phyloP scores from a whole-genome alignment of 495 filamentous ascomycete species.

The Trichodelitschia bisporula region DNA sequence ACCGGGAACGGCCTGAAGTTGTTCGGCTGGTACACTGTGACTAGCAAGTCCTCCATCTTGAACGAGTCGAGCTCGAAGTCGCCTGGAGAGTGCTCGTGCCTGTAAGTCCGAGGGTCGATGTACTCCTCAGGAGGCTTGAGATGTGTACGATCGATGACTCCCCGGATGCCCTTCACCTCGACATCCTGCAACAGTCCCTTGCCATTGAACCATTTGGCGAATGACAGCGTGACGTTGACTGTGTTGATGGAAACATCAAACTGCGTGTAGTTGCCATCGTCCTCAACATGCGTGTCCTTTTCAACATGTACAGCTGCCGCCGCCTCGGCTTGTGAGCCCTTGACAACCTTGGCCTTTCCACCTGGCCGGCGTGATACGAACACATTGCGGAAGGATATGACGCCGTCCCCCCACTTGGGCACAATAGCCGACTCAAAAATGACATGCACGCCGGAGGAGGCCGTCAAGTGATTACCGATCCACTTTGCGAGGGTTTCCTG shows the following conservation, averaged over 20 bases:
- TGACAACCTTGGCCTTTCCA: constrained; percentile 46
- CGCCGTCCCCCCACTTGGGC: constrained; percentile 77
- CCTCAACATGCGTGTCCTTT: constrained; percentile 29
- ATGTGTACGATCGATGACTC: constrained; percentile 75
- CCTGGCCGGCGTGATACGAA: constrained; percentile 86
- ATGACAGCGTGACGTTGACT: constrained; percentile 92
- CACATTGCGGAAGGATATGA: constrained; percentile 91
- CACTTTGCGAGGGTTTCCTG: constrained; percentile 91
- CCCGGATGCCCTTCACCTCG: constrained; percentile 83
- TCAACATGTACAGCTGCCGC: constrained; percentile 36
- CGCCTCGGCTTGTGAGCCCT: constrained; percentile 72
- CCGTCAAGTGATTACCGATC: constrained; percentile 88
- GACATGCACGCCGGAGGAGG: constrained; percentile 82
- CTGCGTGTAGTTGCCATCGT: constrained; percentile 92
- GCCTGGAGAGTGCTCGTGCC: constrained; percentile 67
- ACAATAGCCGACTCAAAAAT: constrained; percentile 97
- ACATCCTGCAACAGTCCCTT: constrained; percentile 81
- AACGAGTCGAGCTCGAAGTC: constrained; percentile 95
- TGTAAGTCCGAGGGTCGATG: constrained; percentile 70
- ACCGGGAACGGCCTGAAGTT: constrained; percentile 83
- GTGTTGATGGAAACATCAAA: constrained; percentile 89
- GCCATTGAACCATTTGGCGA: constrained; percentile 92
- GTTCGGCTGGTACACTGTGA: constrained; percentile 76
- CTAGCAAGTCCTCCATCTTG: constrained; percentile 78
- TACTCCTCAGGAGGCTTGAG: constrained; percentile 35